Conservation (phyloP, 2,329 filamentous ascomycete species). For the Pyrenophora tritici-repentis region DNA sequence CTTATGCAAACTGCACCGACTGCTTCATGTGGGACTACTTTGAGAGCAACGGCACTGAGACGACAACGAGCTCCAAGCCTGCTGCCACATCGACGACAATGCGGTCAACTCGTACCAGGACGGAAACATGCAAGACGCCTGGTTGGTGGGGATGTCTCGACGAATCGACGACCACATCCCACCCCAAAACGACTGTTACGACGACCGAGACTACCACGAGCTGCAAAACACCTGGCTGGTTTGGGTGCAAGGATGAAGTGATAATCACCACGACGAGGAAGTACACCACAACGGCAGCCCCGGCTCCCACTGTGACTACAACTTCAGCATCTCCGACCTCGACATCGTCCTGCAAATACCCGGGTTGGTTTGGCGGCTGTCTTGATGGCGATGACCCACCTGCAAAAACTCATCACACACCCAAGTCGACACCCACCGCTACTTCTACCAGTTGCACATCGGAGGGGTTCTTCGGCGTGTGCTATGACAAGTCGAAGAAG, state of each 20-base stretch:
- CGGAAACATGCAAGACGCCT: slow-evolving; percentile 85
- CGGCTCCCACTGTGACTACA: slow-evolving; percentile 37
- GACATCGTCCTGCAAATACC: slow-evolving; percentile 50
- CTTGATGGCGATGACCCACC: slow-evolving; percentile 56
- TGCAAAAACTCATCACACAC: slow-evolving; percentile 25
- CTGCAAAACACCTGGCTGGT: slow-evolving; percentile 65
- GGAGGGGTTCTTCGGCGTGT: slow-evolving; percentile 40
- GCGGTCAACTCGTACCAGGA: slow-evolving; percentile 62
- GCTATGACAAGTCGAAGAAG: slow-evolving; percentile 30
- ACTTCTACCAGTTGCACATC: slow-evolving; percentile 26
- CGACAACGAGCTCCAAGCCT: slow-evolving; percentile 62
- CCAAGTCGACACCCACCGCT: slow-evolving; percentile 21
- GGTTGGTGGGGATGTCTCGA: slow-evolving; percentile 89
- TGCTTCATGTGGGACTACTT: slow-evolving; percentile 95
- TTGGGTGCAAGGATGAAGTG: slow-evolving; percentile 65
- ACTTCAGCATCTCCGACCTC: slow-evolving; percentile 40
- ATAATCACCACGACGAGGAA: slow-evolving; percentile 41
- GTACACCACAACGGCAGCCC: slow-evolving; percentile 29
- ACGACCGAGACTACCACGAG: slow-evolving; percentile 45
- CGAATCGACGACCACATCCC: slow-evolving; percentile 60
- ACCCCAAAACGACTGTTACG: slow-evolving; percentile 54
- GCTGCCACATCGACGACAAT: slow-evolving; percentile 61
- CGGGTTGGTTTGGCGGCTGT: slow-evolving; percentile 56
- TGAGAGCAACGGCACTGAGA: slow-evolving; percentile 85
- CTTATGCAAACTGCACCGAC: slow-evolving; percentile 79